Conservation (phyloP, 1,284 basidiomycete genomes). For the Sphagnurus paluster region DNA sequence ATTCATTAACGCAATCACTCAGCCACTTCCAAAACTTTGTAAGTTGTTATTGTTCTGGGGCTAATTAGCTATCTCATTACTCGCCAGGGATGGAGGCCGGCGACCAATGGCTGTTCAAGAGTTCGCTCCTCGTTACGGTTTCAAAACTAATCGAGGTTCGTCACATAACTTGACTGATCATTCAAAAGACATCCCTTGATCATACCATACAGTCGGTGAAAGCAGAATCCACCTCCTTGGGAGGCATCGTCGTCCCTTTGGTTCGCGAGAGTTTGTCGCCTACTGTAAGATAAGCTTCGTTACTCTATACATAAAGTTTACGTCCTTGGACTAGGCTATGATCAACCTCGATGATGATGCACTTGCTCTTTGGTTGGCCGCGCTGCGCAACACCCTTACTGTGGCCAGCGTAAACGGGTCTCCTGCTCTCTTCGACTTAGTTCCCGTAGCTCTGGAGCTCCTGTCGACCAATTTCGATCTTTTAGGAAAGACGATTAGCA, state of each 20-base stretch:
- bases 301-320: constrained; percentile 17
- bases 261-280: constrained; percentile 74
- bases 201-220: constrained; percentile 52
- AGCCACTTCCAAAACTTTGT: constrained; percentile 79
- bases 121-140: constrained; percentile 69
- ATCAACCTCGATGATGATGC: constrained; percentile 81
- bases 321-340: constrained; percentile 46
- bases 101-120: constrained; percentile 81
- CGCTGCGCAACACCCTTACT: constrained; percentile 67
- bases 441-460: constrained; percentile 63
- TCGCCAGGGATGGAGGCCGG: constrained; percentile 62
- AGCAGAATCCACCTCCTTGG: constrained; percentile 58
- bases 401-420: constrained; percentile 48
- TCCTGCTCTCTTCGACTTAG: constrained; percentile 64
- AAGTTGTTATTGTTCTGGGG: constrained; percentile 28
- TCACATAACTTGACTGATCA: background rate
- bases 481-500: constrained; percentile 61
- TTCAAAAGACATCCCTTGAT: background rate
- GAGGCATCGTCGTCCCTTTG: constrained; percentile 67
- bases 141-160: constrained; percentile 72
- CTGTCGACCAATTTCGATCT: constrained; percentile 76
- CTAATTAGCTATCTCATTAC: constrained; percentile 9
- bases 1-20: constrained; percentile 63
- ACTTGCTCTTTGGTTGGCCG: constrained; percentile 72
- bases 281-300: constrained; percentile 39